Evolutionary conservation across 169 alveolate genomes (phyloP), one percentile per base, ranked within the genome.

Genomic region (Eimeria sp.): DNA sequence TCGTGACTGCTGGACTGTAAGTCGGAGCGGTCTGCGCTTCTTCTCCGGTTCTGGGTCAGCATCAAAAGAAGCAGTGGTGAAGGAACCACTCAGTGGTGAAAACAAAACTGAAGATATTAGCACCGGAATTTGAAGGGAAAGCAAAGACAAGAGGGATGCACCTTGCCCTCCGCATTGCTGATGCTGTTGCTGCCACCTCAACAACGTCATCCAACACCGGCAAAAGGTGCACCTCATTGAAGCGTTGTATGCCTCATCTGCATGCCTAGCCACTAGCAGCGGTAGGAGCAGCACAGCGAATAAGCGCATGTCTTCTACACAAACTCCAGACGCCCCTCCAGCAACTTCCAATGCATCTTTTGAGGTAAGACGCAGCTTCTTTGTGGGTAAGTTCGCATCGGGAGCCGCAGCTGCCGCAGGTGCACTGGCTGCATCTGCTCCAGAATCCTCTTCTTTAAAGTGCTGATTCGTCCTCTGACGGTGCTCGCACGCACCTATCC

Each of bases 151-250:
- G 67, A 87, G 51, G 11, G 83, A 87, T 11, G 58, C 63, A 4
- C 51, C 57, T 25, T 45, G 57, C 49, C 57, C 83, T 13, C 49
- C 40, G 49, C 7, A 22, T 18, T 63, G 83, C 92, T 30, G 78
- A 65, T 54, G 80, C 45, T 63, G 82, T 45, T 87, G 61, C 65
- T 87, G 83, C 93, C 93, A 87, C 82, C 72, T 61, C 27, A 87
- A 51, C 3, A 87, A 82, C 51, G 67, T 83, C 93, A 61, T 87
- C 93, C 93, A 87, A 82, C 93, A 87, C n/a, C 93, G 82, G 22
- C 93, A 87, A n/a, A 87, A 87, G 82, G 93, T 63, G 63, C 78
- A 63, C 10, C 82, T 76, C 93, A 87, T 87, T 40, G 93, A 49
- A 18, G 78, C 93, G 40, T 25, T 63, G 51, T 25, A 49, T 11